Conservation (phyloP, 495 filamentous ascomycete species). For the Podospora comata region DNA sequence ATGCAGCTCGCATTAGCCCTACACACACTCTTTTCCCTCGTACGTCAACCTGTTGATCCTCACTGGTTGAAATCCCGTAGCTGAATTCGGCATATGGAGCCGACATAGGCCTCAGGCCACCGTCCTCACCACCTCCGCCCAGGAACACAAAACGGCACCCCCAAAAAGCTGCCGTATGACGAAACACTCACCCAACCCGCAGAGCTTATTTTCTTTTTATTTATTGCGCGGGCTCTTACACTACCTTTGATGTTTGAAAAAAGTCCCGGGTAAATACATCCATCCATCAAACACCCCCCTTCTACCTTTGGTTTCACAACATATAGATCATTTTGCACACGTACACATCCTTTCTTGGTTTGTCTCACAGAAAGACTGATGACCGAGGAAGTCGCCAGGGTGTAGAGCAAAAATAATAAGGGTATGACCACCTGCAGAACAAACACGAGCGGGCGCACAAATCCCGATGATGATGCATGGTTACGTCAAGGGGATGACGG, state of each 20-base stretch:
- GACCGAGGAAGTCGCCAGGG: not conserved
- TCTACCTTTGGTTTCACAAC: not conserved
- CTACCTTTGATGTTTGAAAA: not conserved
- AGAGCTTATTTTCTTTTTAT: not conserved
- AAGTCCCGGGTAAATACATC: not conserved
- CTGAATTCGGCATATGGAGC: slow-evolving; percentile 1
- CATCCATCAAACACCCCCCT: not conserved
- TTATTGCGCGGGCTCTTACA: not conserved
- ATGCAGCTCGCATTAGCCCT: slow-evolving; percentile 10
- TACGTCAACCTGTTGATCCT: not conserved
- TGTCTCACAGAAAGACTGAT: not conserved
- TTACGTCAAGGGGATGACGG: not conserved
- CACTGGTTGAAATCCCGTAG: not conserved
- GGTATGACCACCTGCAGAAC: not conserved
- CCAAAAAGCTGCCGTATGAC: not conserved
- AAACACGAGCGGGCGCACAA: not conserved
- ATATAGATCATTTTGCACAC: not conserved
- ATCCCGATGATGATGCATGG: not conserved
- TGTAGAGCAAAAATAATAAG: not conserved
- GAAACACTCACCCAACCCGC: not conserved
- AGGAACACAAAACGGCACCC: not conserved
- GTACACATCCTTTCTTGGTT: not conserved
- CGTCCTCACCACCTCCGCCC: too few species aligned
- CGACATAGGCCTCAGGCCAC: not conserved
- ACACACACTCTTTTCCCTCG: not conserved